Conservation (phyloP, 352 stramenopile species). For the Thraustochytrium striatum region DNA sequence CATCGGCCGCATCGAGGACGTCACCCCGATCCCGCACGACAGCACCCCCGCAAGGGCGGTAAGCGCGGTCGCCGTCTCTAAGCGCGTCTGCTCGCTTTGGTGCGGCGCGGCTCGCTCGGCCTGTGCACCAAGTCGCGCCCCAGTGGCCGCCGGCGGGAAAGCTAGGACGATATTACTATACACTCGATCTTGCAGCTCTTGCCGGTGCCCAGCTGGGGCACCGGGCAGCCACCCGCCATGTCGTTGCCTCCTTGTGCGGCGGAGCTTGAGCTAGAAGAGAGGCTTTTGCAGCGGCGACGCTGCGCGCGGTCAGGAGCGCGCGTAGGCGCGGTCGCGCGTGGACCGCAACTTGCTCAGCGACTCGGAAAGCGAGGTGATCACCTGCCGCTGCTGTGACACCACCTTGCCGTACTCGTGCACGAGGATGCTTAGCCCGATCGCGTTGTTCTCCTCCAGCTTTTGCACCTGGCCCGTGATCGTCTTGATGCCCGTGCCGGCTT, state of each 20-base stretch:
- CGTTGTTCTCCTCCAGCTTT: constrained; percentile 22
- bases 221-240: not conserved
- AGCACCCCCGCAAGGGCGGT: constrained; percentile 95
- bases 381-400: not conserved
- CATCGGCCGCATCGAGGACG: constrained; percentile 99
- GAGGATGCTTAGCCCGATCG: constrained; percentile 23
- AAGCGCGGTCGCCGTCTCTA: constrained; percentile 99
- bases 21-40: constrained; percentile 98
- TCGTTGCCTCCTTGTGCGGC: no score
- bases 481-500: not conserved
- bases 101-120: not conserved
- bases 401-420: not conserved
- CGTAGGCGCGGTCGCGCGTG: not conserved
- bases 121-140: constrained; percentile 39
- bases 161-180: no score
- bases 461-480: not conserved
- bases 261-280: no score
- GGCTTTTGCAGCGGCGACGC: no score
- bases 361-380: not conserved
- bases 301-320: no score
- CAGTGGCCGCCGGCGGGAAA: constrained; percentile 25
- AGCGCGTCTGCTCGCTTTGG: not conserved
- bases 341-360: not conserved
- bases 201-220: not conserved
- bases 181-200: not conserved